Evolutionary conservation across 106 monocot genomes (phyloP).

Genomic region (Amphibolis antarctica): DNA sequence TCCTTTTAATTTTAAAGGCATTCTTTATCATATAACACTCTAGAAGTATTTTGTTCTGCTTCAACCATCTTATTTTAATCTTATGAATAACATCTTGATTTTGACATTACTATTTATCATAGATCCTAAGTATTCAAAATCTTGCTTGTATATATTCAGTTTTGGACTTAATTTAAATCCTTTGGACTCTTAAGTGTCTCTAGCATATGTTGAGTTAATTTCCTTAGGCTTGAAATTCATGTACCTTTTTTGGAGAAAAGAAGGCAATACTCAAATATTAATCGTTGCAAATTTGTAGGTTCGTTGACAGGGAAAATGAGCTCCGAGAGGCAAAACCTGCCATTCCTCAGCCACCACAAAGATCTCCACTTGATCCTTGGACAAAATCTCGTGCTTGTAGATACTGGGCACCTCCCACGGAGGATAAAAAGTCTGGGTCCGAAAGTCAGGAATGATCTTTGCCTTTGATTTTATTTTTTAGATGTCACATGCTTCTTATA

Average conservation of each 20-base stretch:
- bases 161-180: no score
- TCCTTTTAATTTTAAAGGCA: no score
- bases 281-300: slow-evolving; percentile 28
- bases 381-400: slow-evolving; percentile 46
- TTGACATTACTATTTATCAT: no score
- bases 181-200: no score
- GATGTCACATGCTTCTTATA: background rate
- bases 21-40: no score
- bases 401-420: slow-evolving; percentile 72
- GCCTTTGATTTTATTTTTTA: background rate
- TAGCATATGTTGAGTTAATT: no score
- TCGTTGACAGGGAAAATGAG: slow-evolving; percentile 93
- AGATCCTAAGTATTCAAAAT: no score
- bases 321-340: slow-evolving; percentile 83
- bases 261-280: background rate
- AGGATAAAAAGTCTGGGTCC: slow-evolving; percentile 20
- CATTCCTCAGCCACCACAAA: slow-evolving; percentile 49
- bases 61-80: no score
- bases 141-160: no score
- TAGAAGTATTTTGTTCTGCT: no score
- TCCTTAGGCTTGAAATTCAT: no score
- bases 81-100: no score
- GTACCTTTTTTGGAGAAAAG: background rate
- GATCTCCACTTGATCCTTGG: slow-evolving; percentile 79
- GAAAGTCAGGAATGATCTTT: slow-evolving; percentile 9